Base-by-base conservation (phyloP, 805 yeast species). In the Pichia cabralensis region DNA sequence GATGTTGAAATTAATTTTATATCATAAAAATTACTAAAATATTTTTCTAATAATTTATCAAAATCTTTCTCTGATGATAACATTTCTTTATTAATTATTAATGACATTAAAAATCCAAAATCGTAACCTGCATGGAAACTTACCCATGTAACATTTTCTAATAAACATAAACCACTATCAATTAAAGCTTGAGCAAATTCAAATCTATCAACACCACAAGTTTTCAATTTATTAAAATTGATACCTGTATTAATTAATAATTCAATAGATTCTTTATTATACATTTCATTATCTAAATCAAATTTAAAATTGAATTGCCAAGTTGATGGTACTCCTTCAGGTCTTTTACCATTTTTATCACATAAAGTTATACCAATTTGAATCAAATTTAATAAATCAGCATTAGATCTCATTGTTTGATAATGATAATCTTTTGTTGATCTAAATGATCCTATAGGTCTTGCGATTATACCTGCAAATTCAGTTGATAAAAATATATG, bases 261-360 rank as follows among this genome's bases (percentile, higher is more conserved):
- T 34, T 85, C 84, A 36, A 86, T 66, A 14, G 89, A 83, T 47
- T 88, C 97, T 35, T 75, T 75, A 16, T 89, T 80, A 45, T 76
- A 83, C 96, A 92, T 89, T 51, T 85, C 92, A 22, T 66, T 62
- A 25, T 70, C 65, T 24, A 82, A 60, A 56, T 82, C 88, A 57
- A 86, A 92, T 45, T 70, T 66, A 62, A 92, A 86, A 57, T 92
- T 92, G 62, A 92, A 88, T 55, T 89, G 96, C 96, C 96, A 92
- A n/a, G 96, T 84, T 4, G 80, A 72, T 22, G 78, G 71, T 16
- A 68, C 67, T 15, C 55, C 56, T 44, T 76, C 80, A 2, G 88
- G 88, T 38, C 73, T 74, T 39, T 71, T 74, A 11, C 89, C 92
- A 35, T 65, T 66, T 28, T 65, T 64, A 52, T 81, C 92, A 36